Base-by-base conservation (phyloP, 345 rosid species). In the Eucalyptus regnans region DNA sequence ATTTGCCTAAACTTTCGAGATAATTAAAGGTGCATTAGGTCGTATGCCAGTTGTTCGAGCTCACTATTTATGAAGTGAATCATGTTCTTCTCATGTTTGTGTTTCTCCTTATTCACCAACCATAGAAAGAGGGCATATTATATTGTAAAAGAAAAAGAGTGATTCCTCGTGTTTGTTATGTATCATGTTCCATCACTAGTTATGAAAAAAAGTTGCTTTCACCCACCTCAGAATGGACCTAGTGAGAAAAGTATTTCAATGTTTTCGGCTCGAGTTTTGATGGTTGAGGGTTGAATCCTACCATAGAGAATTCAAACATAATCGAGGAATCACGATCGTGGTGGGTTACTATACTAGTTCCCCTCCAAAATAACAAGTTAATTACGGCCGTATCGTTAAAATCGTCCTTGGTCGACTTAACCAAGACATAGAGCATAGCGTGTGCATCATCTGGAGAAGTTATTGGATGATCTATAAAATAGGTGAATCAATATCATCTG, bases 361-460 rank as follows among this genome's bases (percentile, higher is more conserved):
- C 4, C 7, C 3, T 37, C 13, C 27, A 18, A 9, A 9, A 20
- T 68, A 37, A 76, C 4, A 1, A 12, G 27, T 7, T 18, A 76
- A 76, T 71, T 76, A 6, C 7, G 8, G 22, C 22, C 5, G 0
- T 37, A 37, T 48, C 14, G 2, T 4, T 5, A 23, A 18, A 37
- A 37, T 10, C 4, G 1, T 4, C 14, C 8, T 10, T 18, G 46
- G 46, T 76, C 11, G 27, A 4, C 83, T 76, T 37, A 41, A 37
- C 12, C 37, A 1, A 68, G 2, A 71, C 25, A 9, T 23, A 37
- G 4, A 37, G 27, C 4, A 3, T 3, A 20, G 15, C 3, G 1
- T 17, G 27, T 37, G 27, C 3, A 41, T 37, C 3, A 18, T 37
- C 2, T 20, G 0, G 8, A 37, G 27, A 60, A 68, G 22, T 16